These are phyloP conservation scores for Ophiostoma triangulosporum DNA, from an alignment of 2,329 filamentous ascomycete genomes.

Conservation along the genomic window DNA sequence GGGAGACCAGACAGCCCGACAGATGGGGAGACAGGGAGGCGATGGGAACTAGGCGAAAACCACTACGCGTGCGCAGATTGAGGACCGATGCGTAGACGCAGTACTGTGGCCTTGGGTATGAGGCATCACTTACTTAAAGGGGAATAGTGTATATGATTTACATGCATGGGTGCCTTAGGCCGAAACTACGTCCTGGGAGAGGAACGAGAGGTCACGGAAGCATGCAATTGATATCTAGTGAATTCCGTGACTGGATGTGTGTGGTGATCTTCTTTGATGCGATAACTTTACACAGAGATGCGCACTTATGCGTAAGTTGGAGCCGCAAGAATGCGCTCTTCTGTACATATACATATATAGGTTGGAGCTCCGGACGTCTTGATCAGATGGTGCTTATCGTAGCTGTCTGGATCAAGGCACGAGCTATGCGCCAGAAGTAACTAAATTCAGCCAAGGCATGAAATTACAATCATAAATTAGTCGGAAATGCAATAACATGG, in stretches of 20 bases:
- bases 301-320: neutral
- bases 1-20: neutral
- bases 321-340: neutral
- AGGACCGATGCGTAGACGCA: constrained; percentile 16
- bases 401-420: neutral
- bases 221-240: neutral
- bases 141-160: neutral
- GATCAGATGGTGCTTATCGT: neutral
- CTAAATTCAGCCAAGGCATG: neutral
- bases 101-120: constrained; percentile 12
- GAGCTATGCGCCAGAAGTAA: constrained; percentile 1
- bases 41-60: constrained; percentile 8
- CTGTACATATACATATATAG: neutral
- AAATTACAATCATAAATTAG: no score
- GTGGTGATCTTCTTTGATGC: neutral
- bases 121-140: constrained; percentile 11
- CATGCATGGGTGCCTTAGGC: constrained; percentile 14
- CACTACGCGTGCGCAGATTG: constrained; percentile 11
- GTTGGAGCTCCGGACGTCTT: neutral
- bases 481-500: no score
- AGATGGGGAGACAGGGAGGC: constrained; percentile 1
- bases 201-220: neutral
- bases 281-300: neutral
- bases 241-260: neutral
- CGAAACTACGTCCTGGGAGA: neutral